Conservation (phyloP, 2,329 filamentous ascomycete genomes). For the Scytalidium sp. region DNA sequence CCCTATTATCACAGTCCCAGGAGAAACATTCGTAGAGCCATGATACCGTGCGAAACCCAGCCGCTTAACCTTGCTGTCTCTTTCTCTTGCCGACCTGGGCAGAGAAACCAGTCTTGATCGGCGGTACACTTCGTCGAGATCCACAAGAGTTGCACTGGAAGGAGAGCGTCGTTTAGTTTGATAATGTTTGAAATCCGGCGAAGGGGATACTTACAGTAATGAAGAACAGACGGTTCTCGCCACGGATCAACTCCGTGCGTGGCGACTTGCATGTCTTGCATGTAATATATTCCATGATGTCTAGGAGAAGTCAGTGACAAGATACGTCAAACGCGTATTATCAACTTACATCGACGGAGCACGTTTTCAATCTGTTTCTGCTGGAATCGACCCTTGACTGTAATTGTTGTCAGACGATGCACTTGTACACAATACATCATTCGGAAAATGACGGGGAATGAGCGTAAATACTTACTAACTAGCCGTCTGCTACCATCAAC, state of each 20-base stretch:
- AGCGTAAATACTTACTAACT: conserved; percentile 43
- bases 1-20: background rate
- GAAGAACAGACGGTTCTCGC: conserved; percentile 98
- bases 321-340: background rate
- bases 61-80: conserved; percentile 78
- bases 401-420: background rate
- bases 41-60: conserved; percentile 3
- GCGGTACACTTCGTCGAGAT: conserved; percentile 82
- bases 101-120: conserved; percentile 99
- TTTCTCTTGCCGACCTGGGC: conserved; percentile 98
- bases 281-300: conserved; percentile 81
- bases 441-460: background rate
- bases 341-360: conserved; percentile 64
- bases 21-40: background rate
- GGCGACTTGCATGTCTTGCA: conserved; percentile 97
- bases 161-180: background rate
- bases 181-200: background rate
- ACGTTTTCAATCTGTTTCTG: conserved; percentile 99
- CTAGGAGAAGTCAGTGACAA: background rate
- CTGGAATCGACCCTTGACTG: conserved; percentile 98
- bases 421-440: background rate
- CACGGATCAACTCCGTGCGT: conserved; percentile 95
- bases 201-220: conserved; percentile 54
- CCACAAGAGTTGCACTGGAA: conserved; percentile 74
- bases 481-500: conserved; percentile 89